Conservation (phyloP, 83 land plant genomes). For the Isoetes engelmannii region DNA sequence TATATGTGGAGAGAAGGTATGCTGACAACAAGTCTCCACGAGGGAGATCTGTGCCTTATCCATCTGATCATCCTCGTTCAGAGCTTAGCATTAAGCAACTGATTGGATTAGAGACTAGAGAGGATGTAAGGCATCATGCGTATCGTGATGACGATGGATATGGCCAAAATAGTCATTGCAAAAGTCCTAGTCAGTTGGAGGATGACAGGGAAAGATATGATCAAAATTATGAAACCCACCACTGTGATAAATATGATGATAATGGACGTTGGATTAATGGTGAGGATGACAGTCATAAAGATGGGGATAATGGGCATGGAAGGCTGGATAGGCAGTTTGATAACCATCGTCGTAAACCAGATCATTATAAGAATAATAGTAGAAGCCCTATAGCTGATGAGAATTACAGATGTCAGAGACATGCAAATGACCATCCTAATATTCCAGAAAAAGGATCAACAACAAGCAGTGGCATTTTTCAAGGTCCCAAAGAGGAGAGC, state of each 20-base stretch:
- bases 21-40: not conserved
- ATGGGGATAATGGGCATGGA: not conserved
- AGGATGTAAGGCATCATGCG: not conserved
- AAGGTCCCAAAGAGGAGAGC: too few species aligned
- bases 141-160: not conserved
- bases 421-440: too few species aligned
- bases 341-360: too few species aligned
- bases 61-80: not conserved
- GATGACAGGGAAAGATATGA: not conserved
- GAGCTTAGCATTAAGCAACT: not conserved
- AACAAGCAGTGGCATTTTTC: too few species aligned
- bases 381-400: too few species aligned
- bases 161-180: not conserved
- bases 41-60: not conserved
- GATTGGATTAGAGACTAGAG: not conserved
- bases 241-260: not conserved
- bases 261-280: not conserved
- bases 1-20: constrained; percentile 10
- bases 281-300: not conserved
- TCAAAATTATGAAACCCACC: not conserved
- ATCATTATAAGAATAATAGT: too few species aligned
- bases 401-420: too few species aligned
- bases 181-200: not conserved
- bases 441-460: too few species aligned
- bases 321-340: too few species aligned